phyloP scores from a whole-genome alignment of 805 yeast genomes.

The Ogataea philodendri region DNA sequence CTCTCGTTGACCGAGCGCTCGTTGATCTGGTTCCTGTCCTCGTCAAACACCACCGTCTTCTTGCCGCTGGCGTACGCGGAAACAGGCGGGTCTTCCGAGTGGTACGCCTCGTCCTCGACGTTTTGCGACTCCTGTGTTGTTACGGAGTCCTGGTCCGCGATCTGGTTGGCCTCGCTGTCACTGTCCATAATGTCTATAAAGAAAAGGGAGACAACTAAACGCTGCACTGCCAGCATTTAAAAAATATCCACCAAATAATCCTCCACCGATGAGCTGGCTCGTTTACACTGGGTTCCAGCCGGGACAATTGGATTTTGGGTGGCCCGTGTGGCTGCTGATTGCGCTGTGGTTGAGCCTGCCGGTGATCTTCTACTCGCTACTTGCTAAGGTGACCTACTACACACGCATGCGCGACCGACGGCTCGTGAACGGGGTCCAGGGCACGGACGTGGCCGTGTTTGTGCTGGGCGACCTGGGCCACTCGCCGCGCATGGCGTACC shows the following conservation, averaged over 20 bases:
- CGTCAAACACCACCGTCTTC: conserved; percentile 16
- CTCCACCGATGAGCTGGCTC: conserved; percentile 19
- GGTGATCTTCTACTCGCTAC: conserved; percentile 37
- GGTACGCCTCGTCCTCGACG: conserved; percentile 12
- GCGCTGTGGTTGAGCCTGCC: conserved; percentile 48
- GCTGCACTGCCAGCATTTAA: conserved; percentile 7
- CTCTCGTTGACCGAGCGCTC: conserved; percentile 1
- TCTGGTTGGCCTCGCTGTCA: conserved; percentile 13
- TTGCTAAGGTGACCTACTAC: conserved; percentile 38
- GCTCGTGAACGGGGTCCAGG: conserved; percentile 14
- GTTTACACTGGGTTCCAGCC: conserved; percentile 25
- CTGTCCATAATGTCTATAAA: conserved; percentile 9
- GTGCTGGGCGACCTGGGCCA: conserved; percentile 94
- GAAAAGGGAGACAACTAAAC: conserved; percentile 6
- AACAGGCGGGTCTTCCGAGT: conserved; percentile 18
- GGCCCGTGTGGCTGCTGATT: conserved; percentile 46
- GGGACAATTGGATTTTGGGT: conserved; percentile 28
- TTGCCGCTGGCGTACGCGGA: conserved; percentile 13
- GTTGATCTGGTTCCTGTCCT: conserved; percentile 3
- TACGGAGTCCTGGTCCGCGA: conserved; percentile 19
- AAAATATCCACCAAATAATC: background rate
- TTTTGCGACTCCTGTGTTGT: conserved; percentile 11
- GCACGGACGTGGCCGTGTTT: conserved; percentile 64
- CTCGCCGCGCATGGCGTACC: conserved; percentile 93
- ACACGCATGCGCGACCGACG: conserved; percentile 13